These are phyloP conservation scores for Albifimbria verrucaria DNA, from an alignment of 2,329 filamentous ascomycete species.

Conservation along the genomic window DNA sequence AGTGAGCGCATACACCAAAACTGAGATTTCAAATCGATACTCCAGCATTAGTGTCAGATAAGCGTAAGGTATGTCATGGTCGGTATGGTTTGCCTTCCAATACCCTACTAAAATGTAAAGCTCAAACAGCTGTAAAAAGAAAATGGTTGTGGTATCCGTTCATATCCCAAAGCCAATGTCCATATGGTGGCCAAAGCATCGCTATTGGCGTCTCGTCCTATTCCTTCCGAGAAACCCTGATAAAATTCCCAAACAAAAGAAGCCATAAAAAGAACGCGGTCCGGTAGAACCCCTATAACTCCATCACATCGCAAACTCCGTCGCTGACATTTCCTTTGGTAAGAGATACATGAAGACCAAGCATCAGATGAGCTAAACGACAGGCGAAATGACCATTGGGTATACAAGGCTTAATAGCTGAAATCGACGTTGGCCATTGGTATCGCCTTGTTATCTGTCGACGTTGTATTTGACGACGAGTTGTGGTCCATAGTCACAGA, in stretches of 20 bases:
- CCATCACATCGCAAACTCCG: conserved; percentile 21
- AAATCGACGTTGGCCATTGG: conserved; percentile 60
- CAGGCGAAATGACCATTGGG: no score
- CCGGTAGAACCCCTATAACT: background rate
- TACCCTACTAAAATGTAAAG: background rate
- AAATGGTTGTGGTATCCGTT: background rate
- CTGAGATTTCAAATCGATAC: background rate
- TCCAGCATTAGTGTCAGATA: background rate
- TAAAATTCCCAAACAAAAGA: background rate
- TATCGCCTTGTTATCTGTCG: conserved; percentile 48
- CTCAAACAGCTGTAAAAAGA: no score
- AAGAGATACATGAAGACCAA: conserved; percentile 16
- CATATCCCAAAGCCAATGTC: background rate
- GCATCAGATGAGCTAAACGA: conserved; percentile 23
- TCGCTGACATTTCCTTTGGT: conserved; percentile 28
- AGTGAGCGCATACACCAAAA: no score
- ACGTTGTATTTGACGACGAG: conserved; percentile 26
- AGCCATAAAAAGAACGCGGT: no score
- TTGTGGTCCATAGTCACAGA: conserved; percentile 35
- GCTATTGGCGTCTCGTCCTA: background rate
- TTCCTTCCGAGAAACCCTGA: background rate
- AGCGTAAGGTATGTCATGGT: background rate
- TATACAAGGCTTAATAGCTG: conserved; percentile 47
- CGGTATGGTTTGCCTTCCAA: background rate
- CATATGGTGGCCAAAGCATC: background rate